Evolutionary conservation across 192 early-diverging fungal species (phyloP).

Genomic region (Coemansia guatemalensis): DNA sequence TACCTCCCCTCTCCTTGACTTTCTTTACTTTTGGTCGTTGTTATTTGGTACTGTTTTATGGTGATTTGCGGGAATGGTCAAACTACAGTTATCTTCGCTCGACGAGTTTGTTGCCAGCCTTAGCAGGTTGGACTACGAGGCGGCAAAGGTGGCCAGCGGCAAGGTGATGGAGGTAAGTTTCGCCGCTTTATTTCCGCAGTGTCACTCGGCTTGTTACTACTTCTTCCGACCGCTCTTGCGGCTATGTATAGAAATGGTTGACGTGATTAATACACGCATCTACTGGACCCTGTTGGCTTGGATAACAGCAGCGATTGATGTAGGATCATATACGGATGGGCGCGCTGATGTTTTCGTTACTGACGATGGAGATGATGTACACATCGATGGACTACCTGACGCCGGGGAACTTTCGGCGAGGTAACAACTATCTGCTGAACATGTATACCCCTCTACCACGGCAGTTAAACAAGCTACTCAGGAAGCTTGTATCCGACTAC

Average conservation of each 20-base stretch:
- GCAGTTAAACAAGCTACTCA: slow-evolving; percentile 33
- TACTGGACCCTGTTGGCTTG: neutral
- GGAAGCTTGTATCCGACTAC: slow-evolving; percentile 36
- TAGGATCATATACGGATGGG: slow-evolving; percentile 53
- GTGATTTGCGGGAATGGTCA: slow-evolving; percentile 22
- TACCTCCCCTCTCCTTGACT: neutral
- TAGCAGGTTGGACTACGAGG: slow-evolving; percentile 51
- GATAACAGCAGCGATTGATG: neutral
- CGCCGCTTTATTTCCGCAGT: neutral
- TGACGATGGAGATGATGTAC: slow-evolving; percentile 54
- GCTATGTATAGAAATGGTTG: neutral
- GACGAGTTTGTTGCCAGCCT: slow-evolving; percentile 47
- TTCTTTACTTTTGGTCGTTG: neutral
- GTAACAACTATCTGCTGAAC: slow-evolving; percentile 38
- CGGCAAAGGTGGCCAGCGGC: slow-evolving; percentile 45
- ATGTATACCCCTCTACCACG: slow-evolving; percentile 43
- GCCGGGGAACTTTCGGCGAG: slow-evolving; percentile 43
- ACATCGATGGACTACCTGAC: slow-evolving; percentile 55
- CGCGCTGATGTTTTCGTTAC: slow-evolving; percentile 51
- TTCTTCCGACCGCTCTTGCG: neutral
- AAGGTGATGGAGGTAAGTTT: slow-evolving; percentile 52
- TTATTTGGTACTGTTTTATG: neutral
- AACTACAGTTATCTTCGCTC: slow-evolving; percentile 43
- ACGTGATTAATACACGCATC: neutral
- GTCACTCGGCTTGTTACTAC: neutral